Percentiles rank a stretch among this genome's conserved stretches.
phyloP scores from a whole-genome alignment of 257 asterid genomes.

The Solanum sitiens region DNA sequence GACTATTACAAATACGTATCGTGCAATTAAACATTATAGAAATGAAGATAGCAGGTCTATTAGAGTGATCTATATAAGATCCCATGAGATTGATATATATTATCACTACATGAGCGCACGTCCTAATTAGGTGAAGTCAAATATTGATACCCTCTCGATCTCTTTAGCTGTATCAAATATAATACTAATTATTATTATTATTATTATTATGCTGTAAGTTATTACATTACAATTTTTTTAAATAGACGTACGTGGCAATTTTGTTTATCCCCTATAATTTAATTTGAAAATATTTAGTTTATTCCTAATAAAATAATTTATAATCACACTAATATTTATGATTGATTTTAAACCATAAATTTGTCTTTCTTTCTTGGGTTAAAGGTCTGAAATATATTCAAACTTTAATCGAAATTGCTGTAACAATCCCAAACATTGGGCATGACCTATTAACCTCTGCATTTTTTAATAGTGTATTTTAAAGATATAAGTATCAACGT shows the following conservation, averaged over 20 bases:
- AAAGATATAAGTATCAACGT: too few species aligned
- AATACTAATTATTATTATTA: neutral
- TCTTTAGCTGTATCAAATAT: neutral
- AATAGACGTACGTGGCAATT: neutral
- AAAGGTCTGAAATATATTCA: too few species aligned
- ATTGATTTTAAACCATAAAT: too few species aligned
- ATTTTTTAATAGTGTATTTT: too few species aligned
- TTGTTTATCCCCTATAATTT: neutral
- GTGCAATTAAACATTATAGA: neutral
- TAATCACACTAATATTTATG: too few species aligned
- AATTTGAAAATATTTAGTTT: too few species aligned
- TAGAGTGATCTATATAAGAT: neutral
- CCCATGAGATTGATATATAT: neutral
- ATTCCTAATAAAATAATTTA: too few species aligned
- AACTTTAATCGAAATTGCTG: too few species aligned
- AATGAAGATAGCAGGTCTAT: neutral
- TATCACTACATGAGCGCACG: neutral
- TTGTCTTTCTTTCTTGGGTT: too few species aligned
- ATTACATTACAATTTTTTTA: neutral
- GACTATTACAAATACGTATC: neutral
- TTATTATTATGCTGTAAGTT: neutral
- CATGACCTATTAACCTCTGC: too few species aligned
- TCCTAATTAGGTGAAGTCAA: neutral
- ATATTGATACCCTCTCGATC: neutral
- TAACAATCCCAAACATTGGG: accelerated